Evolutionary conservation across 805 yeast genomes (phyloP).

Genomic region (Yueomyces sinensis): DNA sequence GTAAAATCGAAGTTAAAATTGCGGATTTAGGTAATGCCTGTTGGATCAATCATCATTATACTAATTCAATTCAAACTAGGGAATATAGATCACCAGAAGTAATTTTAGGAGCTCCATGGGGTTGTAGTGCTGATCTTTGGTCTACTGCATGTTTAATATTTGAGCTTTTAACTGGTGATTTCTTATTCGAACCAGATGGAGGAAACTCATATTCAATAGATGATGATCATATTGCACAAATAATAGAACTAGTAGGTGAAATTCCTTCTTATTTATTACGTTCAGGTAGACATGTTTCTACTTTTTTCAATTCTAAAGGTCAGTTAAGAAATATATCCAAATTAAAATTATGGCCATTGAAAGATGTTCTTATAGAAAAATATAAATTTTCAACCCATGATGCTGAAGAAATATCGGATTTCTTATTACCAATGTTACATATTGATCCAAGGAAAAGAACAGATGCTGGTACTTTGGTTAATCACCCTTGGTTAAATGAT

Average conservation of each 20-base stretch:
- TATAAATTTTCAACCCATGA: constrained; percentile 60
- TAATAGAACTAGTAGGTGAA: constrained; percentile 67
- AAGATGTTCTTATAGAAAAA: constrained; percentile 72
- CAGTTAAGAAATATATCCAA: constrained; percentile 67
- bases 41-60: constrained; percentile 66
- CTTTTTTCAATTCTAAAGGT: constrained; percentile 54
- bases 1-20: constrained; percentile 60
- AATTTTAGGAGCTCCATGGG: constrained; percentile 74
- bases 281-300: constrained; percentile 47
- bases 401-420: constrained; percentile 61
- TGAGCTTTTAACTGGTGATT: constrained; percentile 89
- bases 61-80: constrained; percentile 82
- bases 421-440: constrained; percentile 70
- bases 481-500: constrained; percentile 72
- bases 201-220: constrained; percentile 72
- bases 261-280: constrained; percentile 46
- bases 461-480: constrained; percentile 92
- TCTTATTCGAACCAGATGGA: constrained; percentile 74
- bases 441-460: constrained; percentile 72
- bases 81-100: constrained; percentile 91
- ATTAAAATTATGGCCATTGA: constrained; percentile 80
- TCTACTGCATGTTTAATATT: constrained; percentile 85
- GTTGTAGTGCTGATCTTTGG: constrained; percentile 92
- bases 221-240: constrained; percentile 94
- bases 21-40: constrained; percentile 94